Evolutionary conservation across 257 asterid genomes (phyloP), one percentile per base, ranked within the genome.

Genomic region (Solanum paucissectum): DNA sequence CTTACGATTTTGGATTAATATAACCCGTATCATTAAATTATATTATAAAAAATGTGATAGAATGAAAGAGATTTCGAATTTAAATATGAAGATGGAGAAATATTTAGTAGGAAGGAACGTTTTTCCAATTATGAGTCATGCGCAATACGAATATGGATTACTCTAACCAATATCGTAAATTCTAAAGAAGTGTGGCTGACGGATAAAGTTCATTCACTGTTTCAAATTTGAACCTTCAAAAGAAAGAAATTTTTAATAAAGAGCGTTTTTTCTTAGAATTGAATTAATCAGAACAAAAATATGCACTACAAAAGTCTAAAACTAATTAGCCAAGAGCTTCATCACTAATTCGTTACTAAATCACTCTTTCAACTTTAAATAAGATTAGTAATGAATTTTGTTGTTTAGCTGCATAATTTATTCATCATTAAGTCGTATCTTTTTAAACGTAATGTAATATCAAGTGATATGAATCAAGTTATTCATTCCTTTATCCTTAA

Each of bases 151-250:
- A 69, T 32, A 20, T 14, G 3, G 1, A 29, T 32, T 69, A 13
- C 9, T 29, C 5, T 14, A 13, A 69, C 0, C 62, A 52, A 18
- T 7, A 16, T 52, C 62, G 16, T 52, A 18, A 52, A 52, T 0
- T 7, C 16, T 18, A 52, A 49, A 18, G 4, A 13, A 13, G 23
- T 27, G 2, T 12, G 38, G 0, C 1, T 7, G 7, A 9, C 0
- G 0, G 0, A 12, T 66, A 12, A 25, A 66, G 1, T 11, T 27
- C 0, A 71, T 16, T 32, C 12, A 6, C 23, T 0, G 0, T 71
- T 16, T 71, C 2, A 1, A 16, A 0, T 4, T 32, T 7, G 0
- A 71, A 14, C 2, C 6, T 0, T 73, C 0, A 20, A 20, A 18
- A 9, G 6, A 34, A 4, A 73, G 0, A 10, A 9, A 5, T 0